These are phyloP conservation scores for Myriosclerotinia duriaeana DNA, from an alignment of 2,329 filamentous ascomycete genomes.

Conservation along the genomic window DNA sequence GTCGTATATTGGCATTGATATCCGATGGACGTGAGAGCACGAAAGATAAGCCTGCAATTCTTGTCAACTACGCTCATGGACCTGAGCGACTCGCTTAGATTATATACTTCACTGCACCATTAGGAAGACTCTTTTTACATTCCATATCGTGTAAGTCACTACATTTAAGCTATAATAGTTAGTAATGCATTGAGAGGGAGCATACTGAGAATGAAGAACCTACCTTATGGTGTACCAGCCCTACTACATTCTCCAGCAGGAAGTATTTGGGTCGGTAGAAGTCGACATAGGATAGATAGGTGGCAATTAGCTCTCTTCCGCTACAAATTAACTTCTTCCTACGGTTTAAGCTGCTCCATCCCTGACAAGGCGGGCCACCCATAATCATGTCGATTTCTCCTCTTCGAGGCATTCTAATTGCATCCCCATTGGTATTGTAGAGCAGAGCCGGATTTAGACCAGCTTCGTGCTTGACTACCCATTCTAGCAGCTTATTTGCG, in stretches of 20 bases:
- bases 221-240: slow-evolving; percentile 25
- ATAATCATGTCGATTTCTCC: slow-evolving; percentile 27
- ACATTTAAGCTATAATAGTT: slow-evolving; percentile 11
- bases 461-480: slow-evolving; percentile 3
- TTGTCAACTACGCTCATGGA: not conserved
- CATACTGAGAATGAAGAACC: not conserved
- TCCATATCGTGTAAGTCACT: not conserved
- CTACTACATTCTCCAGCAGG: slow-evolving; percentile 35
- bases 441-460: not conserved
- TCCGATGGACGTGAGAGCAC: slow-evolving; percentile 28
- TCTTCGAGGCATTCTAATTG: slow-evolving; percentile 21
- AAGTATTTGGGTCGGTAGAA: slow-evolving; percentile 35
- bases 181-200: not conserved
- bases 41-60: slow-evolving; percentile 29
- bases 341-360: slow-evolving; percentile 26
- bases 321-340: slow-evolving; percentile 25
- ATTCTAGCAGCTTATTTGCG: slow-evolving; percentile 17
- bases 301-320: slow-evolving; percentile 31
- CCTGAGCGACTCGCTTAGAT: not conserved
- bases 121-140: not conserved
- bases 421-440: not conserved
- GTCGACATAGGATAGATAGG: slow-evolving; percentile 31
- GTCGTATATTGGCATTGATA: slow-evolving; percentile 30
- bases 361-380: slow-evolving; percentile 30
- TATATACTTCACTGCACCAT: slow-evolving; percentile 23